Evolutionary conservation across 441 rosid species (phyloP).

Genomic region (Arabidopsis lyrata): DNA sequence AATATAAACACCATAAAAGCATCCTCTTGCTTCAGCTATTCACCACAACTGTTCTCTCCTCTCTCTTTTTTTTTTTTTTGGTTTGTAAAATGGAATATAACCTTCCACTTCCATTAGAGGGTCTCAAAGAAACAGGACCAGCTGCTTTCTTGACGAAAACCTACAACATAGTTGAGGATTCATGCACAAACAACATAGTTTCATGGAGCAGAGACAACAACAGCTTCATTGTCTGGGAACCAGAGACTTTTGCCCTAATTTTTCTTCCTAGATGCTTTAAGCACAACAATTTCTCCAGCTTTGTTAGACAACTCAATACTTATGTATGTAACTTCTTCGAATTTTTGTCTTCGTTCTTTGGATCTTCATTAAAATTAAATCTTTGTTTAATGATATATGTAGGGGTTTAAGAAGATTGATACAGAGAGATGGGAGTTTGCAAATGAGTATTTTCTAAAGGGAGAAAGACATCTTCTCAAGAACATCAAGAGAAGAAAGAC

Average conservation of each 20-base stretch:
- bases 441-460: conserved; percentile 50
- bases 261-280: conserved; percentile 56
- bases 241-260: conserved; percentile 48
- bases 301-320: conserved; percentile 60
- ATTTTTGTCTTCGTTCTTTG: neutral
- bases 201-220: conserved; percentile 55
- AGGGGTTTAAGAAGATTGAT: conserved; percentile 56
- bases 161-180: conserved; percentile 59
- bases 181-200: conserved; percentile 49
- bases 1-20: conserved; percentile 32
- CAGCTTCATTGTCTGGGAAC: conserved; percentile 63
- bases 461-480: conserved; percentile 54
- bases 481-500: conserved; percentile 49
- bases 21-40: conserved; percentile 18
- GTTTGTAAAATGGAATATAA: conserved; percentile 12
- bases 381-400: neutral
- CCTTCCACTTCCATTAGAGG: conserved; percentile 35
- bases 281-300: conserved; percentile 58
- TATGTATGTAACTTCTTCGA: conserved; percentile 42
- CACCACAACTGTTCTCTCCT: conserved; percentile 16
- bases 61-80: neutral
- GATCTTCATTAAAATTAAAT: neutral
- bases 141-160: conserved; percentile 59
- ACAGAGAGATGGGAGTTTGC: conserved; percentile 61
- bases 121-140: conserved; percentile 53